Evolutionary conservation across 176 grass and related monocot genomes (phyloP).

Genomic region (Oryza australiensis): DNA sequence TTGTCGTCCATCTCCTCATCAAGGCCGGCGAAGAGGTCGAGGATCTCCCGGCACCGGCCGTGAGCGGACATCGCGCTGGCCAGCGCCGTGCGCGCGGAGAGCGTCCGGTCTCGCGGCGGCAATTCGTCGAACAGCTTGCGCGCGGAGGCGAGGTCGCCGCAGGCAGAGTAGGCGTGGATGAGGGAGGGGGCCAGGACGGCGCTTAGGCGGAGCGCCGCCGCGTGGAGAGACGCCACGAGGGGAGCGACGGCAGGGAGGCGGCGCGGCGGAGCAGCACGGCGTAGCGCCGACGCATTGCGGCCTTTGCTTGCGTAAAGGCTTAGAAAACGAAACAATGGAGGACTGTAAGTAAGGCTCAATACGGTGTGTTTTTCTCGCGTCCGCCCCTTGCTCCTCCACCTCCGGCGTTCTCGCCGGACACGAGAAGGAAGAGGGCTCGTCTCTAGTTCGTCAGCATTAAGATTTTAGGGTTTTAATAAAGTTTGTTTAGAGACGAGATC

Average conservation of each 20-base stretch:
- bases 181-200: constrained; percentile 32
- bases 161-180: constrained; percentile 1
- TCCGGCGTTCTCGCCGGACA: no score
- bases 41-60: constrained; percentile 38
- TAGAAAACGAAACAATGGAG: no score
- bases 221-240: constrained; percentile 36
- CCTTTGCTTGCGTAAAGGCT: no score
- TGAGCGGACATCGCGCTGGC: neutral
- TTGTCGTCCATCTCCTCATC: constrained; percentile 28
- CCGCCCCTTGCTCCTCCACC: no score
- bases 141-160: constrained; percentile 27
- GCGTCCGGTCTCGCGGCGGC: neutral
- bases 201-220: neutral
- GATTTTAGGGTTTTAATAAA: no score
- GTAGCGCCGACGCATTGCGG: constrained; percentile 32
- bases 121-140: constrained; percentile 36
- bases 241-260: constrained; percentile 35
- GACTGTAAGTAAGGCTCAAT: no score
- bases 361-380: no score
- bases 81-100: constrained; percentile 16
- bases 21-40: constrained; percentile 9
- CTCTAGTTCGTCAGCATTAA: no score
- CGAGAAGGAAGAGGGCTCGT: no score
- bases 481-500: no score
- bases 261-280: constrained; percentile 34